These are phyloP conservation scores for Parsonsia alboflavescens DNA, from an alignment of 257 asterid species.

Conservation along the genomic window DNA sequence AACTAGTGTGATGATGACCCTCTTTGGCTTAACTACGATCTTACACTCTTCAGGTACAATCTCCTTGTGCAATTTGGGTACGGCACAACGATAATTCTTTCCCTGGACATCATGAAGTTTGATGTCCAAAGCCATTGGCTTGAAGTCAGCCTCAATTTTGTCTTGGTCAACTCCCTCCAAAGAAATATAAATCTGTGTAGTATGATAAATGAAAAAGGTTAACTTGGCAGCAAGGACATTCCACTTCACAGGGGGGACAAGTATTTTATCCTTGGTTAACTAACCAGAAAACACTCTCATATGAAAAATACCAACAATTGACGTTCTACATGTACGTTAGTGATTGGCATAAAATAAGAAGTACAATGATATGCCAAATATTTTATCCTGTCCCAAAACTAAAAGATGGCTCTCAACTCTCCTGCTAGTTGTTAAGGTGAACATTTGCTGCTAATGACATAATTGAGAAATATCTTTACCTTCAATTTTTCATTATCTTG, in stretches of 20 bases:
- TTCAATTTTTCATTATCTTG: slow-evolving; percentile 75
- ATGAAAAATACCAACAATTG: not conserved
- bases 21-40: slow-evolving; percentile 64
- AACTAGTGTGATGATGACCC: slow-evolving; percentile 54
- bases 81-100: slow-evolving; percentile 75
- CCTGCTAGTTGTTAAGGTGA: not conserved
- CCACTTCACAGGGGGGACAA: not conserved
- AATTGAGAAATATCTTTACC: slow-evolving; percentile 30
- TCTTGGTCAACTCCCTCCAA: slow-evolving; percentile 80
- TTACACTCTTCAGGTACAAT: slow-evolving; percentile 76
- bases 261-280: not conserved
- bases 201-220: not conserved
- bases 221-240: not conserved
- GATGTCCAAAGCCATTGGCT: slow-evolving; percentile 59
- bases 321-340: not conserved
- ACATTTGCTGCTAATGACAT: not conserved
- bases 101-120: slow-evolving; percentile 76
- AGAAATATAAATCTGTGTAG: slow-evolving; percentile 62
- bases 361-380: not conserved
- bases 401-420: not conserved
- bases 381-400: not conserved
- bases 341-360: not conserved
- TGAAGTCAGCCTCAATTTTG: slow-evolving; percentile 64
- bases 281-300: not conserved
- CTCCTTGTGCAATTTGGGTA: slow-evolving; percentile 71